These are phyloP conservation scores for Paramecium sexaurelia DNA, from an alignment of 73 alveolate species.

Conservation along the genomic window DNA sequence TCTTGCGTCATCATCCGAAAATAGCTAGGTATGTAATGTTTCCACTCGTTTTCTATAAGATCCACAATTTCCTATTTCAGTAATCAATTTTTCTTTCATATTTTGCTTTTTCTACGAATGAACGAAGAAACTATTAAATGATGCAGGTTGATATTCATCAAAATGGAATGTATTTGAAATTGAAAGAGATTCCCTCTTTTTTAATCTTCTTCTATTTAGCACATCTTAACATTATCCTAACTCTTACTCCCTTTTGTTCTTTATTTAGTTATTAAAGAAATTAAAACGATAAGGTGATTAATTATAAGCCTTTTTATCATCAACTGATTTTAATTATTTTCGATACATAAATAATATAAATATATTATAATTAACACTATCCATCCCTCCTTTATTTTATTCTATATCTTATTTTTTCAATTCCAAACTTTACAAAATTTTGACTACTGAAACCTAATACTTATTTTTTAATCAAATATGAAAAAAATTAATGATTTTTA, in stretches of 20 bases:
- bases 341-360: not conserved
- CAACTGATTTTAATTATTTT: conserved; percentile 30
- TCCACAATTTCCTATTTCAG: not conserved
- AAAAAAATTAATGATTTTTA: too few relatives aligned
- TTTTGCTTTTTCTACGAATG: not conserved
- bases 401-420: too few relatives aligned
- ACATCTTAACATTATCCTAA: not conserved
- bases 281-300: not conserved
- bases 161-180: conserved; percentile 2
- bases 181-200: not conserved
- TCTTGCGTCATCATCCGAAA: not conserved
- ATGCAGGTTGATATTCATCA: not conserved
- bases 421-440: too few relatives aligned
- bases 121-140: not conserved
- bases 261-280: not conserved
- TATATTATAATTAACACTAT: not conserved
- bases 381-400: not conserved
- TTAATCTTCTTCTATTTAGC: not conserved
- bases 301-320: not conserved
- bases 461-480: too few relatives aligned
- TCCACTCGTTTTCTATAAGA: not conserved
- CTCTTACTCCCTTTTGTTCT: not conserved
- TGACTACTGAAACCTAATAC: too few relatives aligned
- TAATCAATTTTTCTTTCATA: not conserved
- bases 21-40: not conserved